phyloP scores from a whole-genome alignment of 1,139 yeast species.

The Lodderomyces theae region DNA sequence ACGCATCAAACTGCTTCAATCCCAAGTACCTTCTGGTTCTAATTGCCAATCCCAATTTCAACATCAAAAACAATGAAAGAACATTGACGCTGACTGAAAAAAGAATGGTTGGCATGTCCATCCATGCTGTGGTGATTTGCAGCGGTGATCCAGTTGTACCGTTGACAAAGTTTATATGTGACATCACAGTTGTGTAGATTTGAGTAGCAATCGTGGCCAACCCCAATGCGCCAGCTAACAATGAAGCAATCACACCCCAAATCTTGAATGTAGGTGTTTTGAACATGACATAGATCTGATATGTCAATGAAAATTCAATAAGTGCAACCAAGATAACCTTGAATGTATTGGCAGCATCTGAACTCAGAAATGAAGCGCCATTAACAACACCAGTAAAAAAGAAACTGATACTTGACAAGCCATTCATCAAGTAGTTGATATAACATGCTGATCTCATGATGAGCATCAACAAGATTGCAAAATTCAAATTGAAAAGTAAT shows the following conservation, averaged over 20 bases:
- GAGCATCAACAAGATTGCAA: constrained; percentile 51
- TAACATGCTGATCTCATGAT: constrained; percentile 60
- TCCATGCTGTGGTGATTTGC: constrained; percentile 25
- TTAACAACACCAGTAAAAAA: constrained; percentile 46
- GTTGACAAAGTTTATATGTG: constrained; percentile 14
- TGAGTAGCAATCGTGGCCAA: constrained; percentile 53
- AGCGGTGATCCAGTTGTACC: constrained; percentile 8
- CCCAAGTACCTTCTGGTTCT: constrained; percentile 74
- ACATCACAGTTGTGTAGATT: constrained; percentile 33
- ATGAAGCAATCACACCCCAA: constrained; percentile 40
- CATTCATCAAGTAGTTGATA: constrained; percentile 50
- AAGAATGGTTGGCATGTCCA: constrained; percentile 55
- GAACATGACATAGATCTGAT: constrained; percentile 71
- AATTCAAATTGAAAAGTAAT: constrained; percentile 70
- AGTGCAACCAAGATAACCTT: constrained; percentile 56
- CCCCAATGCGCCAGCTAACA: constrained; percentile 42
- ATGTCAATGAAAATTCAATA: constrained; percentile 63
- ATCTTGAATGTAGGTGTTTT: constrained; percentile 45
- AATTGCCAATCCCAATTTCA: constrained; percentile 66
- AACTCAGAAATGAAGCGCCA: constrained; percentile 27
- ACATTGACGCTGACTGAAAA: constrained; percentile 68
- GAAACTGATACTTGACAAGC: constrained; percentile 49
- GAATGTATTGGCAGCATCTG: constrained; percentile 59
- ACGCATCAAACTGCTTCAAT: constrained; percentile 72
- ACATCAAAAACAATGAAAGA: constrained; percentile 55